These are phyloP conservation scores for Penicillium sp. DNA, from an alignment of 2,329 filamentous ascomycete species.

Conservation along the genomic window DNA sequence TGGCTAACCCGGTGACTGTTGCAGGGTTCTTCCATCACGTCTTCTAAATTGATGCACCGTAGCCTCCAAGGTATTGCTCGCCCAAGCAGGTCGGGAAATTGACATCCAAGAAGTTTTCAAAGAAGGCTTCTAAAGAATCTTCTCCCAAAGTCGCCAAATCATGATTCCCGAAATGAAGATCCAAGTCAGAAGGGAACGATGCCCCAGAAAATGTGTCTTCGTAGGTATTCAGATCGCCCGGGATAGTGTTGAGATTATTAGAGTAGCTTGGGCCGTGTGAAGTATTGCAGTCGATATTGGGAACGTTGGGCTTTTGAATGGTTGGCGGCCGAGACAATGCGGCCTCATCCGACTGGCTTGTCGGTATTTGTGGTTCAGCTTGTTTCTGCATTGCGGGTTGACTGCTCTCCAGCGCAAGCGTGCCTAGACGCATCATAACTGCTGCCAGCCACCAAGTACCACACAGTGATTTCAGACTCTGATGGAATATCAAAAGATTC, in stretches of 20 bases:
- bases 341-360: neutral
- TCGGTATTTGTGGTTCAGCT: neutral
- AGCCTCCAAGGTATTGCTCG: neutral
- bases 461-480: neutral
- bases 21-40: too few relatives aligned
- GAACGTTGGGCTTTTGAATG: too few relatives aligned
- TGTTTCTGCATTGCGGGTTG: neutral
- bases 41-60: too few relatives aligned
- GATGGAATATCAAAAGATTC: neutral
- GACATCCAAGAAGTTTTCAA: neutral
- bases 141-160: neutral
- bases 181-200: neutral
- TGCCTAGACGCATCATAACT: neutral
- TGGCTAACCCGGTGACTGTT: too few relatives aligned
- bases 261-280: neutral
- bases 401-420: neutral
- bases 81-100: neutral
- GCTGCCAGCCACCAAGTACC: neutral
- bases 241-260: neutral
- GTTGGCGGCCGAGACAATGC: too few relatives aligned
- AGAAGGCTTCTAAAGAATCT: neutral
- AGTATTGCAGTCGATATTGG: neutral
- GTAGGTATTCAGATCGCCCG: neutral
- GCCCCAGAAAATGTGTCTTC: neutral
- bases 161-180: neutral